phyloP scores from a whole-genome alignment of 139 green algal genomes.

The Coelastrella sp. region DNA sequence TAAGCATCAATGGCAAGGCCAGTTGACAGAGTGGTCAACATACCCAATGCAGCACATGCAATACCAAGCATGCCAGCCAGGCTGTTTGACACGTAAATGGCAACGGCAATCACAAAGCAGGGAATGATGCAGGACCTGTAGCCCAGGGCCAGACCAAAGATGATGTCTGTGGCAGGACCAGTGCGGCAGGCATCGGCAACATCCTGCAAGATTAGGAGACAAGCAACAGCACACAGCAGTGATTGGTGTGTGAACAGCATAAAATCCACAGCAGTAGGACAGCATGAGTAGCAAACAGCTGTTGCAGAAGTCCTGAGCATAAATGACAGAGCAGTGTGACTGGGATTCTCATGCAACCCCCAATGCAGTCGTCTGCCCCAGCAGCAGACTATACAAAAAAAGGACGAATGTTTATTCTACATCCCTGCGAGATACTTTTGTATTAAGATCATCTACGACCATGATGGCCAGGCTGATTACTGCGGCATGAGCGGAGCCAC shows the following conservation, averaged over 20 bases:
- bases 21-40: constrained; percentile 95
- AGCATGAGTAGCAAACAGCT: background rate
- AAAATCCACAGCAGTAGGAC: background rate
- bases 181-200: constrained; percentile 96
- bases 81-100: constrained; percentile 91
- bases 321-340: no score
- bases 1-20: constrained; percentile 97
- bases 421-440: no score
- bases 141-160: constrained; percentile 98
- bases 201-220: constrained; percentile 67
- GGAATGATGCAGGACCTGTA: constrained; percentile 97
- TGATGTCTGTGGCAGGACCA: constrained; percentile 97
- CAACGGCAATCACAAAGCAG: constrained; percentile 88
- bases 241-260: background rate
- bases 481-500: no score
- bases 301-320: no score
- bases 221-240: background rate
- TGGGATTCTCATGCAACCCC: no score
- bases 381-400: no score
- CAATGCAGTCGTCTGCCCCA: no score
- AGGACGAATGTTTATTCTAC: no score
- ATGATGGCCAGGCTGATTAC: no score
- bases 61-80: constrained; percentile 94
- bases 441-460: no score
- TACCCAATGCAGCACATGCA: constrained; percentile 95